These are phyloP conservation scores for Tuber magnatum DNA, from an alignment of 495 filamentous ascomycete species.

Conservation along the genomic window DNA sequence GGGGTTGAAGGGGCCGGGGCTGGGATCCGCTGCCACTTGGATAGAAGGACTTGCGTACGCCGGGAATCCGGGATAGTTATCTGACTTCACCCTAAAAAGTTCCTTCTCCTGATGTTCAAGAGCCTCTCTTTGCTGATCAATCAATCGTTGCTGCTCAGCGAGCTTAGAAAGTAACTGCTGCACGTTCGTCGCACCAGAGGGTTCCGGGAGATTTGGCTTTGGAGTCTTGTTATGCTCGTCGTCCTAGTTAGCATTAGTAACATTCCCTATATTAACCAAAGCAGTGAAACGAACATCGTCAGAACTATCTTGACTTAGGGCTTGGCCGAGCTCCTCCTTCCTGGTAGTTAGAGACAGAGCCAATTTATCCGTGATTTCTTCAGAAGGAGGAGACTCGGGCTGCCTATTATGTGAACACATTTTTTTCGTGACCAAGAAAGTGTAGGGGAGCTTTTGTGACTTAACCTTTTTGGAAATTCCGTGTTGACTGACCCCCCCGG, in stretches of 20 bases:
- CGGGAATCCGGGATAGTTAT: conserved; percentile 24
- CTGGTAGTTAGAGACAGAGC: not conserved
- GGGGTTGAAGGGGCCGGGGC: conserved; percentile 54
- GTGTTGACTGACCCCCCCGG: conserved; percentile 15
- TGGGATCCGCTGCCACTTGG: conserved; percentile 43
- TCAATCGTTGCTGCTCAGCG: conserved; percentile 56
- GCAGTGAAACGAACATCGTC: not conserved
- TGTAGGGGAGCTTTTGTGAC: conserved; percentile 5
- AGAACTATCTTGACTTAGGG: not conserved
- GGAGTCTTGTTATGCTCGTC: conserved; percentile 34
- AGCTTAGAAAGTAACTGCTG: conserved; percentile 61
- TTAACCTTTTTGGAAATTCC: conserved; percentile 22
- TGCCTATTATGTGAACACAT: conserved; percentile 4
- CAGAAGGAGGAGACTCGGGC: not conserved
- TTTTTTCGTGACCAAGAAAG: conserved; percentile 6
- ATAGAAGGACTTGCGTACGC: conserved; percentile 28
- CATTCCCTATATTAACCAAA: not conserved
- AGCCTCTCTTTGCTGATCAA: conserved; percentile 51
- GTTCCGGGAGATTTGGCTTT: conserved; percentile 15
- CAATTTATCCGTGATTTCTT: not conserved
- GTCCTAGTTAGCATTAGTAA: conserved; percentile 20
- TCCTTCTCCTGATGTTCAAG: conserved; percentile 47
- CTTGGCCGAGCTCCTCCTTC: not conserved
- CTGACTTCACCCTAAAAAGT: conserved; percentile 27
- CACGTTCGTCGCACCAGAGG: conserved; percentile 37